Conservation (phyloP, 192 early-diverging fungal species). For the Jimgerdemannia flammicorona region DNA sequence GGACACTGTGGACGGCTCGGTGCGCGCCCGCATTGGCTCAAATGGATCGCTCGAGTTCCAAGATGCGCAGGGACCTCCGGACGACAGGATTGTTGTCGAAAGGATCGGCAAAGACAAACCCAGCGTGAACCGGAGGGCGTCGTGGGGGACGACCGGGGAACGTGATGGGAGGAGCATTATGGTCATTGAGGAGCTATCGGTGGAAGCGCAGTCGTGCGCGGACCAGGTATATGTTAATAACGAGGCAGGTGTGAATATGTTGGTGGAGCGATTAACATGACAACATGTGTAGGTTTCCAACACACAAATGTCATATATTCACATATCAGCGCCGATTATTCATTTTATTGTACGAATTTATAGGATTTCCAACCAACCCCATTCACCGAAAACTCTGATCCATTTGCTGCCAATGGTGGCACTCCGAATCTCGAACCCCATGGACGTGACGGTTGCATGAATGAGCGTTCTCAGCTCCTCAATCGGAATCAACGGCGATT, state of each 20-base stretch:
- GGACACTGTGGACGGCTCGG: neutral
- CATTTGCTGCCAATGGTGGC: neutral
- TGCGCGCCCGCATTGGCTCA: neutral
- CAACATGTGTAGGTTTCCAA: no score
- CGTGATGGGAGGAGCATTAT: neutral
- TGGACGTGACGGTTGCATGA: neutral
- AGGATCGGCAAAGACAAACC: neutral
- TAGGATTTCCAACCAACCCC: neutral
- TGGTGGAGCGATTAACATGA: neutral
- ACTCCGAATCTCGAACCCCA: neutral
- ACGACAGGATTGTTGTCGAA: neutral
- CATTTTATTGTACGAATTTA: neutral
- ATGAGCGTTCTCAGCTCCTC: neutral
- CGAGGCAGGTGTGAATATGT: neutral
- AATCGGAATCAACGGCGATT: neutral
- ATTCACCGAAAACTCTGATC: neutral
- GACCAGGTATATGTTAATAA: neutral
- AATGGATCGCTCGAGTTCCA: neutral
- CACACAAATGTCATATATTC: neutral
- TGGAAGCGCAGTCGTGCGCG: neutral
- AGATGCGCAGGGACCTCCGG: neutral
- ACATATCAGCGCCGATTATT: neutral
- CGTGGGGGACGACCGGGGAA: neutral
- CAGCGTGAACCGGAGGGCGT: neutral
- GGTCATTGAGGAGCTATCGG: neutral